phyloP scores from a whole-genome alignment of 108 stramenopile species.

The Cyclotella baltica region DNA sequence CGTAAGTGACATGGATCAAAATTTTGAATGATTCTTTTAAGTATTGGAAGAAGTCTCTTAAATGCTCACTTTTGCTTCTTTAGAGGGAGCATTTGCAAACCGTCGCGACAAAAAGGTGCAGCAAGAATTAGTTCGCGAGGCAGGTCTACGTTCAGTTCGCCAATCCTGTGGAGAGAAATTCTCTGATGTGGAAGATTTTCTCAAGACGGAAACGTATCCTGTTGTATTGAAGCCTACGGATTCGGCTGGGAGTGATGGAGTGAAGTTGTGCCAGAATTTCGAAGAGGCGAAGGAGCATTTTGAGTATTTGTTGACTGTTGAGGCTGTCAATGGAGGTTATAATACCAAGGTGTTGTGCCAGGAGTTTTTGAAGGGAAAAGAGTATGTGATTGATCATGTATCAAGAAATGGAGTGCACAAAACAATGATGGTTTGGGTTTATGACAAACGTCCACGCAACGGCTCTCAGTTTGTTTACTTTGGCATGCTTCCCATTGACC shows the following conservation, averaged over 20 bases:
- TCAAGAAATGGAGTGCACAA: conserved; percentile 90
- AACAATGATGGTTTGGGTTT: conserved; percentile 91
- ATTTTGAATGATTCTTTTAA: background rate
- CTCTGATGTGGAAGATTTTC: conserved; percentile 74
- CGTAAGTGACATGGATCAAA: conserved; percentile 2
- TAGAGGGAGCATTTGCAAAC: conserved; percentile 61
- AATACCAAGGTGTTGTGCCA: conserved; percentile 87
- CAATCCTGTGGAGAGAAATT: conserved; percentile 82
- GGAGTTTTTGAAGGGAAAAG: conserved; percentile 89
- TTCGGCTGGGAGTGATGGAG: conserved; percentile 94
- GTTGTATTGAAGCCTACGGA: conserved; percentile 95
- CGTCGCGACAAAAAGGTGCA: conserved; percentile 88
- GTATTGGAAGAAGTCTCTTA: background rate
- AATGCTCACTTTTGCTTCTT: background rate
- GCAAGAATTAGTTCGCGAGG: conserved; percentile 76
- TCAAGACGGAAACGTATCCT: conserved; percentile 65
- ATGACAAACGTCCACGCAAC: conserved; percentile 89
- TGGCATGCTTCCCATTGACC: conserved; percentile 62
- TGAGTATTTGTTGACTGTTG: conserved; percentile 82
- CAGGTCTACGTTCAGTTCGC: conserved; percentile 82
- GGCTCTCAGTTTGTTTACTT: conserved; percentile 81
- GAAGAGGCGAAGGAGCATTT: conserved; percentile 93
- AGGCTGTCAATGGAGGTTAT: conserved; percentile 90
- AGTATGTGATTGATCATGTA: conserved; percentile 93
- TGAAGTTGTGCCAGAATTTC: conserved; percentile 86